Evolutionary conservation across 2,329 filamentous ascomycete genomes (phyloP), one percentile per base, ranked within the genome.

Genomic region (Drechslerella dactyloides): DNA sequence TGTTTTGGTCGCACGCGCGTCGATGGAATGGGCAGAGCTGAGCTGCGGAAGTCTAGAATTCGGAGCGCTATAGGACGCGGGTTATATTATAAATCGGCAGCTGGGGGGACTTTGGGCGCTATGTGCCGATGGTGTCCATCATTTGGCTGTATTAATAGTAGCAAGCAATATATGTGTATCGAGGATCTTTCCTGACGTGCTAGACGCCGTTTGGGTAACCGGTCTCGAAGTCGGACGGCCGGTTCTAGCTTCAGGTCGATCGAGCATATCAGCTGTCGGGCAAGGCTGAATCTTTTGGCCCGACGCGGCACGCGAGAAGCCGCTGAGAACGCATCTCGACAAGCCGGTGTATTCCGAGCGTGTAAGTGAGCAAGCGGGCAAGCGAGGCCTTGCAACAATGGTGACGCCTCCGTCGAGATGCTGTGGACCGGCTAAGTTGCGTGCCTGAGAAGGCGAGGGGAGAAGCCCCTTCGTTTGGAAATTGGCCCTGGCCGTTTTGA

Each of bases 401-500:
- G 3, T 54, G 19, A 58, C 8, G 37, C 7, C 4, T 30, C 23
- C 17, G 21, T 46, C n/a, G 53, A 44, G 53, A 24, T 5, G 19
- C 6, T 44, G 44, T 35, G 42, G 44, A 17, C 65, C 65, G 52
- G 52, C 33, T 63, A 60, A 64, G 59, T 33, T 33, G 27, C 27
- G 8, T 60, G 37, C 44, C 44, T 10, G 13, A 42, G 37, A 5
- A 42, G 11, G 30, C 33, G 57, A 17, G 58, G 54, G 33, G n/a
- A 24, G 40, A 53, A 24, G 21, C 52, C 55, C 50, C 37, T 59
- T 63, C 42, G 66, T 70, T 70, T 63, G 66, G 66, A 70, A 69
- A 70, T 70, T 64, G 59, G 66, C 53, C 44, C 35, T 55, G 42
- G 19, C 53, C 17, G 66, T 70, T 64, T 70, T 60, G 58, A 50